Evolutionary conservation across 2,329 filamentous ascomycete genomes (phyloP).

Genomic region (Aspergillus glaucus): DNA sequence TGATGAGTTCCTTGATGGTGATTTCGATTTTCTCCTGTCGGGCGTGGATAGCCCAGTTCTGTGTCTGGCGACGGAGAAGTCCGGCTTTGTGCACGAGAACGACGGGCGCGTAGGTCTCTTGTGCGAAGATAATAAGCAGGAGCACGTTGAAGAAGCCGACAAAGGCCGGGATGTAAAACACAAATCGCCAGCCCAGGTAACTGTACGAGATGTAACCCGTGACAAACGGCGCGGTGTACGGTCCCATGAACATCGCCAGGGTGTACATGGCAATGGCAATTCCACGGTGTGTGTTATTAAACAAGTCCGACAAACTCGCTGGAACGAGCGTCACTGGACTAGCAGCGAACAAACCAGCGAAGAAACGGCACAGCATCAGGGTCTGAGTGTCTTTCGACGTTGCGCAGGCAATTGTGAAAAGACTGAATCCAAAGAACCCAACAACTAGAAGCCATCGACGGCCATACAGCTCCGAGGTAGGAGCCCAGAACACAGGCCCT

Average conservation of each 20-base stretch:
- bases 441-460: conserved; percentile 46
- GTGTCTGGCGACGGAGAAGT: conserved; percentile 14
- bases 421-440: conserved; percentile 32
- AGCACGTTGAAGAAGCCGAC: conserved; percentile 44
- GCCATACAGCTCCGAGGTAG: conserved; percentile 54
- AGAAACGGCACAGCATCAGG: conserved; percentile 38
- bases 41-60: conserved; percentile 18
- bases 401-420: conserved; percentile 42
- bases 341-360: conserved; percentile 38
- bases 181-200: conserved; percentile 44
- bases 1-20: conserved; percentile 10
- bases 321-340: conserved; percentile 36
- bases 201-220: conserved; percentile 45
- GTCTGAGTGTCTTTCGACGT: conserved; percentile 32
- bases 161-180: conserved; percentile 43
- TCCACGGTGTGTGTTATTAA: conserved; percentile 37
- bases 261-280: conserved; percentile 41
- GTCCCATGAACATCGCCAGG: conserved; percentile 42
- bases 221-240: conserved; percentile 42
- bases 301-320: conserved; percentile 43
- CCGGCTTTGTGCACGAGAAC: conserved; percentile 14
- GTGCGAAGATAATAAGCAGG: conserved; percentile 32
- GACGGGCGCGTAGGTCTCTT: conserved; percentile 48
- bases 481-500: conserved; percentile 57
- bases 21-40: conserved; percentile 15